Evolutionary conservation across 2,329 filamentous ascomycete species (phyloP), one percentile per base, ranked within the genome.

Genomic region (Esteya vermicola): DNA sequence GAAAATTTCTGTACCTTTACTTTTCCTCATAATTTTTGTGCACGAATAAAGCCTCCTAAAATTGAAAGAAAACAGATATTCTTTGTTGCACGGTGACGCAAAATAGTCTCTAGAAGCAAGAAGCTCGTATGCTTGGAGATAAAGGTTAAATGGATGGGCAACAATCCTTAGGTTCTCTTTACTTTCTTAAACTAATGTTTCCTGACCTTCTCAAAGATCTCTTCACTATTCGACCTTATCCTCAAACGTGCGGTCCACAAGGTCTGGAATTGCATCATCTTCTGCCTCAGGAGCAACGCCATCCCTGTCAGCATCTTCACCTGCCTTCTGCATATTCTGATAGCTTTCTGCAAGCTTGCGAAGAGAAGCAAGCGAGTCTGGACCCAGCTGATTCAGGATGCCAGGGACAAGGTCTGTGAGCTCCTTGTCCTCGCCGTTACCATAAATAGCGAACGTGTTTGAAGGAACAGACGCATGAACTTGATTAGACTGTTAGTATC

Each of bases 381-480:
- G 91, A 57, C 91, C 91, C 49, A 98, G 85, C 74, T 98, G 91
- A 81, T 96, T 98, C 49, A 98, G 84, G 68, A 98, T 98, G 51
- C 91, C 91, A 56, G 91, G 91, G 51, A 98, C 91, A 56, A 98
- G 86, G 73, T 98, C 91, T 48, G 91, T 98, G 52, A 98, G 84
- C 72, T 98, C 91, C 78, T 98, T 98, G 70, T 98, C 91, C 72
- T 98, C 91, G 51, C 89, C 91, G 64, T 85, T 81, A 55, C 91
- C 91, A 74, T 96, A 98, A 72, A 98, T 93, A 68, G 91, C 91
- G 65, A 96, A 98, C 64, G 91, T 98, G 80, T 98, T 98, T 66
- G 88, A 78, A 56, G 89, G 86, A 53, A 96, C 88, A 47, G 91
- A 85, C 51, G 89, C 91, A 70, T 98, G 91, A 51, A 98, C 91